Evolutionary conservation across 2,329 filamentous ascomycete species (phyloP).

Genomic region (Rutstroemia sp.): DNA sequence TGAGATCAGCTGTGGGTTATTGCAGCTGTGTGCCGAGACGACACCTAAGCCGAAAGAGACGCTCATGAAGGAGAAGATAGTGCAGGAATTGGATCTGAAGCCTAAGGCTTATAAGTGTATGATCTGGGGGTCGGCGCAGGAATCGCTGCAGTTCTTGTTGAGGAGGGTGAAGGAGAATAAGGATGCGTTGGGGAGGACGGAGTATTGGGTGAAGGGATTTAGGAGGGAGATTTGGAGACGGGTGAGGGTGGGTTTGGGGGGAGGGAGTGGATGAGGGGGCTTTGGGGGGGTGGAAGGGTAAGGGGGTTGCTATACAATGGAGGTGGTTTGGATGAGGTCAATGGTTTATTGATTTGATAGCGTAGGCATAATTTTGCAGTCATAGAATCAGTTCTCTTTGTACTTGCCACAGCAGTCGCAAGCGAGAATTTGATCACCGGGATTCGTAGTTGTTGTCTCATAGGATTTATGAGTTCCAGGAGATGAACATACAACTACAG

Average conservation of each 20-base stretch:
- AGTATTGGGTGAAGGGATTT: slow-evolving; percentile 20
- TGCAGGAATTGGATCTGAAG: neutral
- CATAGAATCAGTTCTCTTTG: too few species aligned
- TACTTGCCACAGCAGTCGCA: too few species aligned
- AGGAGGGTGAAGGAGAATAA: slow-evolving; percentile 42
- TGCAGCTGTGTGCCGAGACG: slow-evolving; percentile 31
- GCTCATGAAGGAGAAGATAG: neutral
- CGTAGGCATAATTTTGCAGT: too few species aligned
- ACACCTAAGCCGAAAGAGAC: too few species aligned
- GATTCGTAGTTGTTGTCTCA: too few species aligned
- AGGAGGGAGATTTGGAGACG: slow-evolving; percentile 15
- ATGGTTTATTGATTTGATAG: too few species aligned
- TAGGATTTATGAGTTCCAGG: too few species aligned
- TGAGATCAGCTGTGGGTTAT: slow-evolving; percentile 59
- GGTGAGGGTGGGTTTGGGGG: neutral
- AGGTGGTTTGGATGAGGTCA: too few species aligned
- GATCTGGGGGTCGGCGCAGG: slow-evolving; percentile 58
- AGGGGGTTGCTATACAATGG: too few species aligned
- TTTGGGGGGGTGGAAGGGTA: too few species aligned
- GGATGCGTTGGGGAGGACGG: slow-evolving; percentile 33
- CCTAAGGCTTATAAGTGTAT: slow-evolving; percentile 53
- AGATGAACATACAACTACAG: too few species aligned
- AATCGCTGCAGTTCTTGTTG: slow-evolving; percentile 80
- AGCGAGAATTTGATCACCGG: too few species aligned
- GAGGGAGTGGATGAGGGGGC: neutral